phyloP scores from a whole-genome alignment of 768 basidiomycete species.

The Lactarius akahatsu region DNA sequence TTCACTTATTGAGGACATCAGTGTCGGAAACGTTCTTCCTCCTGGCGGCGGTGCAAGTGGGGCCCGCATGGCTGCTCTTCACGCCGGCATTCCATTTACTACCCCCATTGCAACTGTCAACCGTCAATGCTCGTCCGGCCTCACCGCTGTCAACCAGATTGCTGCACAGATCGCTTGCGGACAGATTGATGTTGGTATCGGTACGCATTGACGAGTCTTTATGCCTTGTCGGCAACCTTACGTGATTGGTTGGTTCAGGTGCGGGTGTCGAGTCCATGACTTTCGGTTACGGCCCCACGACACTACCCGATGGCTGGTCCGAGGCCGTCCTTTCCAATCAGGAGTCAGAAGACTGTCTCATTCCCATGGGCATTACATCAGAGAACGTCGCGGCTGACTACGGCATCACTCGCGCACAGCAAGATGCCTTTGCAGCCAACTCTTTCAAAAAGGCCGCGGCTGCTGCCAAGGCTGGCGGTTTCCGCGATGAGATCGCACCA shows the following conservation, averaged over 20 bases:
- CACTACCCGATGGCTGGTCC: conserved; percentile 57
- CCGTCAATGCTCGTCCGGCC: conserved; percentile 86
- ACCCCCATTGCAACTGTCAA: conserved; percentile 80
- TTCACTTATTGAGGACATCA: conserved; percentile 76
- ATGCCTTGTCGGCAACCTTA: neutral
- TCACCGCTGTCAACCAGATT: conserved; percentile 79
- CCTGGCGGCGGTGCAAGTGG: conserved; percentile 78
- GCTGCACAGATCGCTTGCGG: conserved; percentile 76
- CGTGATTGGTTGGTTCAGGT: conserved; percentile 41
- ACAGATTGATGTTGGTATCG: conserved; percentile 88
- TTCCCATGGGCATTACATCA: conserved; percentile 94
- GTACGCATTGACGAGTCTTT: conserved; percentile 40
- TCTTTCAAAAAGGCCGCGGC: conserved; percentile 84
- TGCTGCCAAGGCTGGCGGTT: conserved; percentile 78
- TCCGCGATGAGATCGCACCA: conserved; percentile 82
- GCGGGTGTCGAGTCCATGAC: conserved; percentile 93
- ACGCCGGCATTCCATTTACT: conserved; percentile 80
- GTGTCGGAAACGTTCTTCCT: conserved; percentile 87
- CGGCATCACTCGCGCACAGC: conserved; percentile 66
- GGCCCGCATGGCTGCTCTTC: conserved; percentile 84
- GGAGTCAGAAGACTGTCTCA: conserved; percentile 76
- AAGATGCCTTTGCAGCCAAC: conserved; percentile 81
- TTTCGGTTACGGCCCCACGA: conserved; percentile 61
- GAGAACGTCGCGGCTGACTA: conserved; percentile 86
- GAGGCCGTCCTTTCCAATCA: conserved; percentile 62